These are phyloP conservation scores for Rhinocladiella mackenziei DNA, from an alignment of 2,329 filamentous ascomycete genomes.

Conservation along the genomic window DNA sequence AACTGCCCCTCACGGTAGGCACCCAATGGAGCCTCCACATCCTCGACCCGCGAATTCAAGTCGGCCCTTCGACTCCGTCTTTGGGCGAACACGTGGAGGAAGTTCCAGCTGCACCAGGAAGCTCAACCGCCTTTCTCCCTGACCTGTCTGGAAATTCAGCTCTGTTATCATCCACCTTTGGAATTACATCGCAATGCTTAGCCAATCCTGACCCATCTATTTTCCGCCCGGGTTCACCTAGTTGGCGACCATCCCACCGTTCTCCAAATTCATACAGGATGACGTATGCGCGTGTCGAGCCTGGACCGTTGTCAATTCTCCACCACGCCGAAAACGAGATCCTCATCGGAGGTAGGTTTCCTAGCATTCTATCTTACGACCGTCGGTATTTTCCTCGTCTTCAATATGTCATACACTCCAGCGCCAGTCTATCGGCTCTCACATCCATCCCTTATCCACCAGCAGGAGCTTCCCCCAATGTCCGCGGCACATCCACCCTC, in stretches of 20 bases:
- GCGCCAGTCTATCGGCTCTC: constrained; percentile 67
- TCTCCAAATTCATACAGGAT: constrained; percentile 19
- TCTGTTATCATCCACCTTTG: constrained; percentile 9
- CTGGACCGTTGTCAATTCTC: constrained; percentile 76
- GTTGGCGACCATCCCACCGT: constrained; percentile 11
- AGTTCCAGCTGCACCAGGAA: constrained; percentile 18
- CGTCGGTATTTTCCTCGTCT: constrained; percentile 77
- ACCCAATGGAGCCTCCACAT: constrained; percentile 78
- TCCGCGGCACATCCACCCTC: constrained; percentile 54
- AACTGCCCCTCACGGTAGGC: constrained; percentile 74
- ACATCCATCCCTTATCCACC: constrained; percentile 60
- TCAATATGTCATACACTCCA: constrained; percentile 75
- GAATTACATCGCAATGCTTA: constrained; percentile 3
- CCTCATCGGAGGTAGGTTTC: constrained; percentile 83
- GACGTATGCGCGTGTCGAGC: constrained; percentile 68
- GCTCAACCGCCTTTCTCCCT: constrained; percentile 18
- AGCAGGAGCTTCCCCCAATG: constrained; percentile 44
- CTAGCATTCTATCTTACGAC: constrained; percentile 84
- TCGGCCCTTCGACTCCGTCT: neutral
- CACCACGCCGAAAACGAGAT: constrained; percentile 76
- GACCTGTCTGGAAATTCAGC: constrained; percentile 10
- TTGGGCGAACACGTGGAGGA: constrained; percentile 53
- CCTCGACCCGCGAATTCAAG: constrained; percentile 64
- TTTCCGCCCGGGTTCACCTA: constrained; percentile 8
- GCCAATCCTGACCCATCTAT: constrained; percentile 7